Percentiles rank a stretch among this genome's conserved stretches.
Evolutionary conservation across 768 basidiomycete species (phyloP).

Genomic region (Agrocybe praecox): DNA sequence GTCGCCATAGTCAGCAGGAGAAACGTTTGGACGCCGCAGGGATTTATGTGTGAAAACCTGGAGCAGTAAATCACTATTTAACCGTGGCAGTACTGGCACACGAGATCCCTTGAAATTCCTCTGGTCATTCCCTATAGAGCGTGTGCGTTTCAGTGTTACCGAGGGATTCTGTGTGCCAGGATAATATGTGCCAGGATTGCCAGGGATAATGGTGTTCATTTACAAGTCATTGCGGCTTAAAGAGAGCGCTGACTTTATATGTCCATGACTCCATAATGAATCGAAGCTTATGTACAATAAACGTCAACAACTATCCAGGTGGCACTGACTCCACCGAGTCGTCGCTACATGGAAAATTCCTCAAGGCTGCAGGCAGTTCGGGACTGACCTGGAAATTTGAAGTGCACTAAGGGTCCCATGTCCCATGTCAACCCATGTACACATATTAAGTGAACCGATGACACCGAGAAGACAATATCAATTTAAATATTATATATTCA

Average conservation of each 20-base stretch:
- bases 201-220: conserved; percentile 15
- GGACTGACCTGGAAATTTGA: too few species aligned
- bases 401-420: too few species aligned
- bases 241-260: not conserved
- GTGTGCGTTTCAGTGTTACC: conserved; percentile 22
- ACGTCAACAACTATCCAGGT: conserved; percentile 8
- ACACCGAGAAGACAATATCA: too few species aligned
- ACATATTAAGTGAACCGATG: too few species aligned
- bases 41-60: conserved; percentile 75
- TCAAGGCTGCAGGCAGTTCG: too few species aligned
- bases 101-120: conserved; percentile 19
- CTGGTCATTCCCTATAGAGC: conserved; percentile 15
- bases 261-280: not conserved
- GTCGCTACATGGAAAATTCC: too few species aligned
- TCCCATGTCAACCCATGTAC: too few species aligned
- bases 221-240: conserved; percentile 3
- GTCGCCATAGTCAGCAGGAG: conserved; percentile 47
- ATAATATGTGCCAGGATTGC: conserved; percentile 3
- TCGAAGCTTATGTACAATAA: conserved; percentile 6
- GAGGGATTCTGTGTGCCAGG: not conserved
- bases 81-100: conserved; percentile 42
- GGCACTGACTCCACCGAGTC: too few species aligned
- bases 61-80: conserved; percentile 53
- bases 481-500: too few species aligned
- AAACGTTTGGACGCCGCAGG: conserved; percentile 42